Percentiles rank a stretch among this genome's conserved stretches.
These are phyloP conservation scores for Pseudoperonospora humuli DNA, from an alignment of 352 stramenopile species.

Conservation along the genomic window DNA sequence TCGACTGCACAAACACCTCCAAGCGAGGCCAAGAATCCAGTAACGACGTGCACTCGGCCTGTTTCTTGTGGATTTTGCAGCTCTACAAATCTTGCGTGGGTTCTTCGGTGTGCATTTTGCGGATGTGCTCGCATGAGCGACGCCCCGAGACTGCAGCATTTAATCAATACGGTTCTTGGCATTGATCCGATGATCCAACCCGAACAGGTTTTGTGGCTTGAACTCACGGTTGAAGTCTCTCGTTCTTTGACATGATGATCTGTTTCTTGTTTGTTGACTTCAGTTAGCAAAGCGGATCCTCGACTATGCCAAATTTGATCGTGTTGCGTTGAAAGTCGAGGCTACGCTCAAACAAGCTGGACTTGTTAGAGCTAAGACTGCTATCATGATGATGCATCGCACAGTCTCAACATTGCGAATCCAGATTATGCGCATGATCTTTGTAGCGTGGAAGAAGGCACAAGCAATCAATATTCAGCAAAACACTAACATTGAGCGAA, in stretches of 20 bases:
- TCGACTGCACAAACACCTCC: conserved; percentile 41
- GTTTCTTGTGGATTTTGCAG: conserved; percentile 63
- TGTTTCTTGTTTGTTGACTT: too few species aligned
- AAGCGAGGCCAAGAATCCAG: conserved; percentile 40
- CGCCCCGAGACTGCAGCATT: conserved; percentile 59
- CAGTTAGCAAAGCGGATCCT: conserved; percentile 65
- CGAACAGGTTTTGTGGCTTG: too few species aligned
- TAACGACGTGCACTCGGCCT: conserved; percentile 18
- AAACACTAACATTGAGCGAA: conserved; percentile 43
- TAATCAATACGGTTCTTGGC: conserved; percentile 73
- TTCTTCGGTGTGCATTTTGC: conserved; percentile 18
- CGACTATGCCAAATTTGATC: conserved; percentile 75
- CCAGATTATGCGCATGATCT: conserved; percentile 71
- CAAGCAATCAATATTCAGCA: conserved; percentile 39
- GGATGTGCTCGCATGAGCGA: conserved; percentile 63
- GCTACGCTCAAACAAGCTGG: conserved; percentile 70
- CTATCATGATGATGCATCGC: conserved; percentile 80
- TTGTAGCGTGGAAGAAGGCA: conserved; percentile 63
- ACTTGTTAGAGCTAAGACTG: conserved; percentile 60
- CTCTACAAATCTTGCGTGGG: conserved; percentile 61
- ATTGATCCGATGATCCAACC: conserved; percentile 45
- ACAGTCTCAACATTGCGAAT: conserved; percentile 60
- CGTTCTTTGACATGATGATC: too few species aligned
- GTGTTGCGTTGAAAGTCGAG: conserved; percentile 64
- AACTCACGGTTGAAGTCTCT: too few species aligned